Evolutionary conservation across 306 rosid species (phyloP), one percentile per base, ranked within the genome.

Genomic region (Abrus pulchellus): DNA sequence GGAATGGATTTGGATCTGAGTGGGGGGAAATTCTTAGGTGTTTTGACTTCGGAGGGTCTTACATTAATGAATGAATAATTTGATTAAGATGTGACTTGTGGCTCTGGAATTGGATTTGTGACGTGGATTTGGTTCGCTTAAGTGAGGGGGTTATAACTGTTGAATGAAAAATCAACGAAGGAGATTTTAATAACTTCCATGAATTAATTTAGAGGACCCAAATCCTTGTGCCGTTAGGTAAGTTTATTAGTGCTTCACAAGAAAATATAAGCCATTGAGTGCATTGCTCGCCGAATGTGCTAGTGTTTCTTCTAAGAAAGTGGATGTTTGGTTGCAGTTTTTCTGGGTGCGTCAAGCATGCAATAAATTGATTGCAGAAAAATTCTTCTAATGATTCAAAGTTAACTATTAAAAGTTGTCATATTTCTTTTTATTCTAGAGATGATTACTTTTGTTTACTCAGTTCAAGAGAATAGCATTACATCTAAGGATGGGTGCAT

Each of bases 1-100:
- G 41, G 44, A 65, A 43, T 68, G 44, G 14, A 41, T 32, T 76
- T 70, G 14, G 78, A 69, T 83, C 68, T 70, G 59, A 62, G 40
- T 41, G 65, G 52, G 53, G 53, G 69, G 27, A 57, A 53, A 2
- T 48, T 48, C 7, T 29, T 75, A 11, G 43, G 78, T 69, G 32
- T 29, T 62, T 29, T 70, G 36, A 10, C 47, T 13, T 62, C 1
- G 9, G 56, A 40, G 60, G 40, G 66, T 76, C 9, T 36, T 59
- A 34, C 47, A 30, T 10, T 32, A 10, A 4, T 12, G 14, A 59
- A 69, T 61, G 45, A 45, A 34, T 40, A 40, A 71, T 62, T 29
- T 32, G 44, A 44, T 71, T 53, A 47, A 72, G 47, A 27, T 40
- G 13, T 45, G 57, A 14, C 29, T 27, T 28, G 40, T 9, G 0